Evolutionary conservation across 495 filamentous ascomycete genomes (phyloP).

Genomic region (Staphylotrichum longicolle): DNA sequence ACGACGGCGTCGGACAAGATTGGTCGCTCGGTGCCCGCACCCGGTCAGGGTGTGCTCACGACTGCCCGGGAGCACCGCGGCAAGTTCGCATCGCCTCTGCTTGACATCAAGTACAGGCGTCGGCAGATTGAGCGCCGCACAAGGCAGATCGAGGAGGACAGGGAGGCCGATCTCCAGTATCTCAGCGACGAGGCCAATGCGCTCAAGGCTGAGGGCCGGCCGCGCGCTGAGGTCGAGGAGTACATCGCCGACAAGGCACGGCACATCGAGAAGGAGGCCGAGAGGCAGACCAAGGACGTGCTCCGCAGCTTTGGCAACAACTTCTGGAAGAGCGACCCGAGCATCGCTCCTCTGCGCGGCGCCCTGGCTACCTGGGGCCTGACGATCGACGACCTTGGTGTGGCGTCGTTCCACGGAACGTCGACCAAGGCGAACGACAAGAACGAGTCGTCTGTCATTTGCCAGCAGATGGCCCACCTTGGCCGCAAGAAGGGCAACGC

Average conservation of each 20-base stretch:
- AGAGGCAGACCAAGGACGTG: constrained; percentile 86
- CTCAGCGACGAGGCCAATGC: constrained; percentile 87
- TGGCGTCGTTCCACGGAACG: constrained; percentile 98
- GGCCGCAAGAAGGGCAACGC: constrained; percentile 95
- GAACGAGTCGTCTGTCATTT: constrained; percentile 97
- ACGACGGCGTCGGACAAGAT: constrained; percentile 99
- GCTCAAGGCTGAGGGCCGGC: constrained; percentile 74
- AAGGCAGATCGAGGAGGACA: constrained; percentile 91
- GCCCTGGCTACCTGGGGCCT: constrained; percentile 96
- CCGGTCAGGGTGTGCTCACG: constrained; percentile 96
- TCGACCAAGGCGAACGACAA: constrained; percentile 99
- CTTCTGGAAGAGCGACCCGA: constrained; percentile 95
- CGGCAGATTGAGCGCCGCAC: constrained; percentile 90
- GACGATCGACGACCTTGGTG: constrained; percentile 90
- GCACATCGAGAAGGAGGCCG: constrained; percentile 87
- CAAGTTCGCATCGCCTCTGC: constrained; percentile 89
- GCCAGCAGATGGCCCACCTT: constrained; percentile 93
- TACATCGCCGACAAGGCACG: constrained; percentile 80
- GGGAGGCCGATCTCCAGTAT: constrained; percentile 89
- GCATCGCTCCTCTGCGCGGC: constrained; percentile 91
- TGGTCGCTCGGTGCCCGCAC: constrained; percentile 92
- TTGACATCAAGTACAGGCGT: constrained; percentile 95
- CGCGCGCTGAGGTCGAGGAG: constrained; percentile 69
- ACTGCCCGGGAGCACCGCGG: constrained; percentile 86
- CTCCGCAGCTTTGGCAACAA: constrained; percentile 89